These are phyloP conservation scores for Thuja plicata DNA, from an alignment of 83 land plant species.

Conservation along the genomic window DNA sequence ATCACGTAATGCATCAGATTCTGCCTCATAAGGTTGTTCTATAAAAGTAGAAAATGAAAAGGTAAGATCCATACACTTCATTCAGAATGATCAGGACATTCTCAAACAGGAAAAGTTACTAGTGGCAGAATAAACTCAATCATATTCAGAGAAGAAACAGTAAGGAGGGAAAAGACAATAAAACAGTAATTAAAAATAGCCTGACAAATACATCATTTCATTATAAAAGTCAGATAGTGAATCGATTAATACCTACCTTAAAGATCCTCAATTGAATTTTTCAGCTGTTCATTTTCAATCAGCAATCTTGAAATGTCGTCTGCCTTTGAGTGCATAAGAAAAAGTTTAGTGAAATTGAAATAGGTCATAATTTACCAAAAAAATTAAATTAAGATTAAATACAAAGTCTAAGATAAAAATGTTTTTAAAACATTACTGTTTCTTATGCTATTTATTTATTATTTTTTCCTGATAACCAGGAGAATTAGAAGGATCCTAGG, in stretches of 20 bases:
- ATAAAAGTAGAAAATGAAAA: background rate
- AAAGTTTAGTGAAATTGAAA: background rate
- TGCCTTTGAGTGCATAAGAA: conserved; percentile 71
- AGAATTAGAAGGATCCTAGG: too few relatives aligned
- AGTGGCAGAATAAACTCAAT: background rate
- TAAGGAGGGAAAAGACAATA: background rate
- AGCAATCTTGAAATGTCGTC: conserved; percentile 90
- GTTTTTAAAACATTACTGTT: background rate
- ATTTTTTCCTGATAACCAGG: too few relatives aligned
- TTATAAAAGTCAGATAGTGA: conserved; percentile 7
- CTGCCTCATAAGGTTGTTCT: conserved; percentile 70
- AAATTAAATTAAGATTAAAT: background rate
- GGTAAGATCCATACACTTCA: background rate
- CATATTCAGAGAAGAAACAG: background rate
- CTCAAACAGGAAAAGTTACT: background rate
- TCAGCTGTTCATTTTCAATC: conserved; percentile 93
- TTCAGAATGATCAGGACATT: background rate
- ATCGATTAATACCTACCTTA: conserved; percentile 52
- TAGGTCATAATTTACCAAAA: background rate
- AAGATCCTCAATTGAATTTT: conserved; percentile 65
- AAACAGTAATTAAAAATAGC: background rate
- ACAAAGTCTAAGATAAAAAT: background rate
- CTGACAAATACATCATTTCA: background rate
- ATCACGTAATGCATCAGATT: conserved; percentile 79
- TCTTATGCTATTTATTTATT: too few relatives aligned